Evolutionary conservation across 345 rosid genomes (phyloP), one percentile per base, ranked within the genome.

Genomic region (Brassica nigra): DNA sequence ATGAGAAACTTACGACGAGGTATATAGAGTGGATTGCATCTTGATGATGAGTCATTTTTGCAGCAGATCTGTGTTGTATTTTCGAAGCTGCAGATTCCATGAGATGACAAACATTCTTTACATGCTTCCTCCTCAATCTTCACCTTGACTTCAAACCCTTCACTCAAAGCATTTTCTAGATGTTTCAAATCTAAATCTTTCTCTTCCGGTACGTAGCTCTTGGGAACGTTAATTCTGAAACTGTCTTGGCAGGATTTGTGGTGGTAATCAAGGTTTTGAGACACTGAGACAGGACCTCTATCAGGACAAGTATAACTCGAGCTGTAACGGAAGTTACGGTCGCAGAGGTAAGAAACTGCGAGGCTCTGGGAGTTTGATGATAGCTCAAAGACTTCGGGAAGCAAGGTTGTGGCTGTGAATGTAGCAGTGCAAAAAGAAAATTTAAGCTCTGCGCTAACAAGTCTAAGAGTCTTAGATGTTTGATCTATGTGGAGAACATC

Each of bases 391-490:
- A 71, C 55, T 0, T 8, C 1, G 0, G 59, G 27, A 70, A 67
- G 34, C 6, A 66, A 2, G 34, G 61, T 55, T 29, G 79, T n/a
- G 71, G 30, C 49, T 0, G 14, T 27, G 3, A 29, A 20, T 0
- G 62, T 1, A 1, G 42, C n/a, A 0, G 70, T 37, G 27, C 86
- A 82, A 34, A 76, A 15, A 16, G 68, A 66, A 1, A 36, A 12
- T 4, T 14, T 0, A 61, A 12, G n/a, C 20, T 82, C 82, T 68
- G 68, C 0, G 58, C 74, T 79, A 1, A 74, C 79, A 58, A 88
- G 76, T 12, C 7, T 71, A 7, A 88, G 42, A 31, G 5, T 52
- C 4, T 31, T 37, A 4, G 4, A 20, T 0, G 23, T 8, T 0
- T 2, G 2, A 6, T 49, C 0, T 20, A 81, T 34, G 0, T 57